phyloP scores from a whole-genome alignment of 148 eudicot genomes.

The Rheum nobile region DNA sequence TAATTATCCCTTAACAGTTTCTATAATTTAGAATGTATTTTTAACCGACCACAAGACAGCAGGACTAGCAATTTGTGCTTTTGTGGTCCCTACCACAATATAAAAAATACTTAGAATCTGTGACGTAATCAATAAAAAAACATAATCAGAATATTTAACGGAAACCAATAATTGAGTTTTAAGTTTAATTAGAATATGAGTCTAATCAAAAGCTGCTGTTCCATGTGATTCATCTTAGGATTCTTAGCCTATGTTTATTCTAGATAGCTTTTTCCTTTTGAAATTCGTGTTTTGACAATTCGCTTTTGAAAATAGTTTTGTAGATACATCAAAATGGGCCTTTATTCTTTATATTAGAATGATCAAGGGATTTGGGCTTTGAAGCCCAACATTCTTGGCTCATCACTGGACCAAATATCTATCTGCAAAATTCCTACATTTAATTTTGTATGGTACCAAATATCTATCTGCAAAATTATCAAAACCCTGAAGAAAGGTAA shows the following conservation, averaged over 20 bases:
- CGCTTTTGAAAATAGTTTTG: not conserved
- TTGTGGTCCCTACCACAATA: not conserved
- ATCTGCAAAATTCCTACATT: too few species aligned
- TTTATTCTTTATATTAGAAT: too few species aligned
- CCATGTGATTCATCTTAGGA: slow-evolving; percentile 2
- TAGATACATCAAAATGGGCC: not conserved
- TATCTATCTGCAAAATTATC: too few species aligned
- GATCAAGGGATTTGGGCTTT: too few species aligned
- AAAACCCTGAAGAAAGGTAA: too few species aligned
- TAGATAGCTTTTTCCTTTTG: not conserved
- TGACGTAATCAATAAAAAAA: slow-evolving; percentile 2
- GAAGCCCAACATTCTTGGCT: not conserved
- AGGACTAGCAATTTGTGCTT: not conserved
- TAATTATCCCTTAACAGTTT: not conserved
- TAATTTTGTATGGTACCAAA: too few species aligned
- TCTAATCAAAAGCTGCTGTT: not conserved
- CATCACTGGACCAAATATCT: too few species aligned
- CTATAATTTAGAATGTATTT: not conserved
- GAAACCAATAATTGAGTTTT: not conserved
- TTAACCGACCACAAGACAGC: slow-evolving; percentile 2
- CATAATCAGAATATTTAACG: not conserved
- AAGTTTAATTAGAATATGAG: not conserved
- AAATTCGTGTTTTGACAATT: not conserved
- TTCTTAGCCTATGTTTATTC: not conserved
- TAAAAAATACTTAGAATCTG: not conserved